These are phyloP conservation scores for Aureobasidium sp. DNA, from an alignment of 2,329 filamentous ascomycete species.

Conservation along the genomic window DNA sequence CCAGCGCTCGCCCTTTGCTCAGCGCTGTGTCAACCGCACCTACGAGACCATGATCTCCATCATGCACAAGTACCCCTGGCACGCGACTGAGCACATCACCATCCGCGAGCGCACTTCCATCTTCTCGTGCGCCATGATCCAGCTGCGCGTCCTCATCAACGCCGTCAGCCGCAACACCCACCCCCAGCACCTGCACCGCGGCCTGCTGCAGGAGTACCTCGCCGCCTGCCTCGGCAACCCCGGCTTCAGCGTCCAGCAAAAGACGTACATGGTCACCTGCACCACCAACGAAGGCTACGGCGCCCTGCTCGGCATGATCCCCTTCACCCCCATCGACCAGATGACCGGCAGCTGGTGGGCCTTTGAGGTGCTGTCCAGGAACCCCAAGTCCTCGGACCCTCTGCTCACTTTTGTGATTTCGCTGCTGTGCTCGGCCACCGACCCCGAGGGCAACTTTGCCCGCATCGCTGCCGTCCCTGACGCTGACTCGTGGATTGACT, in stretches of 20 bases:
- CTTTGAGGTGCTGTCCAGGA: slow-evolving; percentile 22
- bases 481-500: slow-evolving; percentile 20
- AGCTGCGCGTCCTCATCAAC: slow-evolving; percentile 21
- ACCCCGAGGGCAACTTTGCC: neutral
- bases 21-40: slow-evolving; percentile 42
- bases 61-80: slow-evolving; percentile 47
- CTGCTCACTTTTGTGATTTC: slow-evolving; percentile 18
- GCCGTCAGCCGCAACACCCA: slow-evolving; percentile 16
- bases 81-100: slow-evolving; percentile 35
- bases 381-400: slow-evolving; percentile 17
- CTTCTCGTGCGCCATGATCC: slow-evolving; percentile 27
- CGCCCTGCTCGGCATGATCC: slow-evolving; percentile 18
- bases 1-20: slow-evolving; percentile 40
- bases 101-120: slow-evolving; percentile 39
- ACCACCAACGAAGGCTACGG: slow-evolving; percentile 17
- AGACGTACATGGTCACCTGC: slow-evolving; percentile 17
- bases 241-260: slow-evolving; percentile 28
- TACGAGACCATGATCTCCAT: slow-evolving; percentile 46
- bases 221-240: slow-evolving; percentile 24
- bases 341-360: slow-evolving; percentile 20
- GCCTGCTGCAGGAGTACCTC: slow-evolving; percentile 25
- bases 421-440: neutral
- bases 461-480: slow-evolving; percentile 19
- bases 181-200: slow-evolving; percentile 16
- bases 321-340: slow-evolving; percentile 18